These are phyloP conservation scores for grape (Vitis vinifera) DNA, from an alignment of 164 flowering plant genomes.

Conservation along the genomic window ASM3070453v1 NC_081823.1:2069501-2070000, in stretches of 20 bases:
- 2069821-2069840: background rate
- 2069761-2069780: background rate
- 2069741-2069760: slow-evolving; percentile 62
- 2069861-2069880: background rate
- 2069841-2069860: background rate
- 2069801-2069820: background rate
- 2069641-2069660: slow-evolving; percentile 63
- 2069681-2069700: slow-evolving; percentile 84
- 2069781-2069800: background rate
- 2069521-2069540: slow-evolving; percentile 78
- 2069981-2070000: slow-evolving; percentile 46
- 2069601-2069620: background rate
- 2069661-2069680: slow-evolving; percentile 95
- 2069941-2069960: slow-evolving; percentile 38
- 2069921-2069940: slow-evolving; percentile 54
- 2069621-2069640: background rate
- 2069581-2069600: background rate
- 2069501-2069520: slow-evolving; percentile 51
- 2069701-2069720: slow-evolving; percentile 44
- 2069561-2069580: slow-evolving; percentile 61
- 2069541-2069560: slow-evolving; percentile 79
- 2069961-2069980: slow-evolving; percentile 35
- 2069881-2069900: background rate
- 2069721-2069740: slow-evolving; percentile 53
- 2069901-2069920: slow-evolving; percentile 55